Percentiles rank a stretch among this genome's conserved stretches.
These are phyloP conservation scores for Rhodofomes roseus DNA, from an alignment of 1,284 basidiomycete genomes.

Conservation along the genomic window DNA sequence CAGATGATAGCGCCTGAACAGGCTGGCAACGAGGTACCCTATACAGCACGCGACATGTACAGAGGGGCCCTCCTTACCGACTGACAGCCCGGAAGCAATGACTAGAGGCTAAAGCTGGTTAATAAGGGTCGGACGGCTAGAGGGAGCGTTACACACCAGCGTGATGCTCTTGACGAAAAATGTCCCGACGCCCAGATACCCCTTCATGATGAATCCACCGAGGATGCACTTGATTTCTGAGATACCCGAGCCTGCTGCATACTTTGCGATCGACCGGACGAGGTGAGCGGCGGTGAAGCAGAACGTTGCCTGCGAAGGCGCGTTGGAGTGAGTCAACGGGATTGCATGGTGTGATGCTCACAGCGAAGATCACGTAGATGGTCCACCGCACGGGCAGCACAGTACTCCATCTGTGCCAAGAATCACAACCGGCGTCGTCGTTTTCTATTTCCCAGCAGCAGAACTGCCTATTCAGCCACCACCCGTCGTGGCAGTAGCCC, in stretches of 20 bases:
- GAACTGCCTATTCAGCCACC: slow-evolving; percentile 98
- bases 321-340: neutral
- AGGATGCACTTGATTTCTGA: slow-evolving; percentile 99
- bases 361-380: slow-evolving; percentile 87
- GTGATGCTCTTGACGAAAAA: slow-evolving; percentile 91
- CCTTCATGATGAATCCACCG: slow-evolving; percentile 96
- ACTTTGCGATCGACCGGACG: slow-evolving; percentile 86
- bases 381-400: slow-evolving; percentile 76
- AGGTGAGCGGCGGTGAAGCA: slow-evolving; percentile 85
- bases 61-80: slow-evolving; percentile 98
- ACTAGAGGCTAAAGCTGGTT: slow-evolving; percentile 72
- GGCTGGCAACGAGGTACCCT: slow-evolving; percentile 81
- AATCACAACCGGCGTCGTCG: slow-evolving; percentile 80
- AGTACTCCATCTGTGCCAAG: slow-evolving; percentile 92
- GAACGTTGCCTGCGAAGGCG: slow-evolving; percentile 59
- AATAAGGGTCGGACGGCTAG: neutral
- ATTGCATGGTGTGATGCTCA: slow-evolving; percentile 38
- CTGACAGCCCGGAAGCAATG: slow-evolving; percentile 96
- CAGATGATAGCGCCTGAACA: slow-evolving; percentile 80
- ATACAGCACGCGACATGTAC: slow-evolving; percentile 97
- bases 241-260: slow-evolving; percentile 97
- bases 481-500: slow-evolving; percentile 94
- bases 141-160: slow-evolving; percentile 53
- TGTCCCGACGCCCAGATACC: slow-evolving; percentile 87
- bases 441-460: slow-evolving; percentile 96